phyloP scores from a whole-genome alignment of 2,329 filamentous ascomycete species.

The Colletotrichum musicola region DNA sequence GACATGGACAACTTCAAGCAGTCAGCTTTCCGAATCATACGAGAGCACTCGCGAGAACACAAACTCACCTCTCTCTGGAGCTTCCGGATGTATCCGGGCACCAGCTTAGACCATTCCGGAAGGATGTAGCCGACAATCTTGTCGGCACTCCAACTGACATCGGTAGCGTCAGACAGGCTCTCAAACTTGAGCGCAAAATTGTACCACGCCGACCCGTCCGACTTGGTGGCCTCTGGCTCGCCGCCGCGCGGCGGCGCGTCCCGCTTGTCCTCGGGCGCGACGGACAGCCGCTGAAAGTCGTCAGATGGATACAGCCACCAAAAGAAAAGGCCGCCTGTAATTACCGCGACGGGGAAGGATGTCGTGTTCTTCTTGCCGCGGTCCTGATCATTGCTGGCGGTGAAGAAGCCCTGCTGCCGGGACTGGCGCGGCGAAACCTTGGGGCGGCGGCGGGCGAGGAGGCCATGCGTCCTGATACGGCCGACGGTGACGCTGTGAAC shows the following conservation, averaged over 20 bases:
- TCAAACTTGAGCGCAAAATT: conserved; percentile 62
- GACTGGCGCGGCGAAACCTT: conserved; percentile 34
- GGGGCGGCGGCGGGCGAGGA: conserved; percentile 21
- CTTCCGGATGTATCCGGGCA: conserved; percentile 84
- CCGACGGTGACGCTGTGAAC: conserved; percentile 33
- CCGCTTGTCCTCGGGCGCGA: conserved; percentile 29
- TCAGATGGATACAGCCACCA: conserved; percentile 60
- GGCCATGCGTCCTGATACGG: conserved; percentile 33
- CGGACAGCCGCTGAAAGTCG: conserved; percentile 54
- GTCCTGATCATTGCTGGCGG: conserved; percentile 40
- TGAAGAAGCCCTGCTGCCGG: conserved; percentile 38
- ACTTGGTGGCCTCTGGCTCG: conserved; percentile 41
- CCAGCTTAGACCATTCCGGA: conserved; percentile 82
- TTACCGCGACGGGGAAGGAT: conserved; percentile 49
- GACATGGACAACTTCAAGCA: conserved; percentile 75
- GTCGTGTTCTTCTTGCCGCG: conserved; percentile 37
- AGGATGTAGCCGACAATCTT: conserved; percentile 78
- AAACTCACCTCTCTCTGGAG: conserved; percentile 76
- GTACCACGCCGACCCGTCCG: conserved; percentile 58
- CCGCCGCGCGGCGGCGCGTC: conserved; percentile 31
- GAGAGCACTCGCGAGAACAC: neutral
- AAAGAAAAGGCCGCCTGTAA: conserved; percentile 53
- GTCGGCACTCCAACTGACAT: conserved; percentile 70
- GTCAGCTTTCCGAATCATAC: neutral
- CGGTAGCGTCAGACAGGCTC: conserved; percentile 65